Evolutionary conservation across 495 filamentous ascomycete genomes (phyloP).

Genomic region (Aspergillus panamensis): DNA sequence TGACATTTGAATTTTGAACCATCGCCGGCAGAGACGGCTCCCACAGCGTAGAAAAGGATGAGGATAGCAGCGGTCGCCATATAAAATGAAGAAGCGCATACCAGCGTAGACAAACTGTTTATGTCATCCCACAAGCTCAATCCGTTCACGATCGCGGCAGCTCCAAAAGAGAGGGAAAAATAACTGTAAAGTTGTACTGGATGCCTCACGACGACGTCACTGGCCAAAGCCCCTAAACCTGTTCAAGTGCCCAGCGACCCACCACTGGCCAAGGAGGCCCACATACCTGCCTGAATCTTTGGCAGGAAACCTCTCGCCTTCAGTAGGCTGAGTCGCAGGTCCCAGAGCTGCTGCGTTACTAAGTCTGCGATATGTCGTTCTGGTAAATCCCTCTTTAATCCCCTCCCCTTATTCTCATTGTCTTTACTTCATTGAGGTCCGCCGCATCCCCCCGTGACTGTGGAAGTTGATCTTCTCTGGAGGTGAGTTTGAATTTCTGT

Average conservation of each 20-base stretch:
- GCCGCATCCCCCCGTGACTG: neutral
- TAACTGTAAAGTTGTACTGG: constrained; percentile 15
- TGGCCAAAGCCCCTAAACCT: constrained; percentile 17
- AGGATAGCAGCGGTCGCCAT: too few species aligned
- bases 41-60: too few species aligned
- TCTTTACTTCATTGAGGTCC: neutral
- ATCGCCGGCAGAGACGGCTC: neutral
- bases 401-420: neutral
- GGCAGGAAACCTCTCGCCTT: constrained; percentile 1
- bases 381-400: neutral
- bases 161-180: neutral
- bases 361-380: neutral
- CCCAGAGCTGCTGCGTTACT: neutral
- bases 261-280: constrained; percentile 3
- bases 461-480: constrained; percentile 3
- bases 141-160: neutral
- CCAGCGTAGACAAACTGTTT: neutral
- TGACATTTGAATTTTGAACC: neutral
- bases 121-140: neutral
- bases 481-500: constrained; percentile 11
- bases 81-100: too few species aligned
- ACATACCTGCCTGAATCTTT: constrained; percentile 15
- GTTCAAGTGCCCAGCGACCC: constrained; percentile 11
- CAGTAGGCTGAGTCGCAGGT: neutral
- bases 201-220: constrained; percentile 31